Evolutionary conservation across 2,329 filamentous ascomycete genomes (phyloP).

Genomic region (Orbilia javanica): DNA sequence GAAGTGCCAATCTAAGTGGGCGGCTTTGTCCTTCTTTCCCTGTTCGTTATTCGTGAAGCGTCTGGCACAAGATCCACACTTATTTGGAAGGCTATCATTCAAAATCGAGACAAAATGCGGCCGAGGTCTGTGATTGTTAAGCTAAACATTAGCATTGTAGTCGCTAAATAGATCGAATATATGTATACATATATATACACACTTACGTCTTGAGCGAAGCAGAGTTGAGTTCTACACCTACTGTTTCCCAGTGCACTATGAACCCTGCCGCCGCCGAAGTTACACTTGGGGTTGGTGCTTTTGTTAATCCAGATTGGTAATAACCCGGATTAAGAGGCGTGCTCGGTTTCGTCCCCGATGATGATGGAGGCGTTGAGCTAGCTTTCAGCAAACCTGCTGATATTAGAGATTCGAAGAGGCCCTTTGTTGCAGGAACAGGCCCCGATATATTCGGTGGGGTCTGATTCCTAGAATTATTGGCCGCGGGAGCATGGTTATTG

Average conservation of each 20-base stretch:
- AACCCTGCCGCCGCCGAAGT: conserved; percentile 62
- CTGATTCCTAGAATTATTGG: not conserved
- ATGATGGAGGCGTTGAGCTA: conserved; percentile 11
- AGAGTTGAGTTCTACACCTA: conserved; percentile 40
- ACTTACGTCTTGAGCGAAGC: conserved; percentile 47
- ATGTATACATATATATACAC: too few relatives aligned
- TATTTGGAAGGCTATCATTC: conserved; percentile 84
- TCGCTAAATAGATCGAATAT: not conserved
- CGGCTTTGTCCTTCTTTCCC: conserved; percentile 85
- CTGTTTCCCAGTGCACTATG: conserved; percentile 63
- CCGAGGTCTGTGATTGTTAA: conserved; percentile 71
- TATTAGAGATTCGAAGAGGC: conserved; percentile 60
- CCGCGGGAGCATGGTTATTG: conserved; percentile 7
- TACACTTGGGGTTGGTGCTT: conserved; percentile 65
- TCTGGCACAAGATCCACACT: conserved; percentile 90
- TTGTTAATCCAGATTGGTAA: conserved; percentile 55
- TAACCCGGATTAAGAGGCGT: conserved; percentile 27
- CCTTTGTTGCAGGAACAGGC: conserved; percentile 19
- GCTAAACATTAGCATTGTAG: conserved; percentile 51
- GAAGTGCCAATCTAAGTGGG: conserved; percentile 99
- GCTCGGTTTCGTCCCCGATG: conserved; percentile 33
- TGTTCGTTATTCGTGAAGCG: conserved; percentile 83
- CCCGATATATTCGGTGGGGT: not conserved
- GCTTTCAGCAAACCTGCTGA: conserved; percentile 58
- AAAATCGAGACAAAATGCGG: conserved; percentile 79